A percentile compares a stretch with the other conserved stretches of the same genome.
Conservation (phyloP, 768 basidiomycete genomes). For the Pulveroboletus sp. region DNA sequence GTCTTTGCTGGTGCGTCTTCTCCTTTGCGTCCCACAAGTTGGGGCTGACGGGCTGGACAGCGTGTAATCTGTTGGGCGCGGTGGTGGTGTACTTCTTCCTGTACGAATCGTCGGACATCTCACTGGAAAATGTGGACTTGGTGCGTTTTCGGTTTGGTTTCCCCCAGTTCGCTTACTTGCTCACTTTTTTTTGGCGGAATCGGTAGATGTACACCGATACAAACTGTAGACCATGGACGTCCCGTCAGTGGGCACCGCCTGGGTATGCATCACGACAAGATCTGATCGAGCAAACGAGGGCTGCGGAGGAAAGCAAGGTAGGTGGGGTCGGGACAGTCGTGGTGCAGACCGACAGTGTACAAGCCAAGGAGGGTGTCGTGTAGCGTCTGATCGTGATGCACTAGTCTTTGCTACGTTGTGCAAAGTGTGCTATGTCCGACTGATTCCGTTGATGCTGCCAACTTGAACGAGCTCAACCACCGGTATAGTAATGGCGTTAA, state of each 20-base stretch:
- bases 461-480: no score
- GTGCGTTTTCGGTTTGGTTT: conserved; percentile 28
- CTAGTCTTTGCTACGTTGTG: no score
- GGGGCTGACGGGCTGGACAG: conserved; percentile 19
- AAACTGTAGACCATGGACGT: conserved; percentile 63
- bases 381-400: not conserved
- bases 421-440: no score
- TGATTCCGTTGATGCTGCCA: no score
- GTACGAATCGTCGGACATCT: conserved; percentile 66
- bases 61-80: conserved; percentile 58
- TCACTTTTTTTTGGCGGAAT: not conserved
- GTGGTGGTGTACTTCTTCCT: conserved; percentile 68
- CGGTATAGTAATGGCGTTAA: no score
- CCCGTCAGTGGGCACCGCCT: conserved; percentile 53
- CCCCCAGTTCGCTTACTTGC: not conserved
- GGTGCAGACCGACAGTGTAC: not conserved
- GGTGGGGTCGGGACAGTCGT: not conserved
- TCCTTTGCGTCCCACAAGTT: not conserved
- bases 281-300: conserved; percentile 40
- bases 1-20: conserved; percentile 54
- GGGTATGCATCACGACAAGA: conserved; percentile 49
- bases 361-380: no score
- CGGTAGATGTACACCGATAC: conserved; percentile 62
- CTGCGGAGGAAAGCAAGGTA: conserved; percentile 28
- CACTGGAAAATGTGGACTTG: conserved; percentile 60